Conservation (phyloP, 345 rosid species). For the Camelina laxa region DNA sequence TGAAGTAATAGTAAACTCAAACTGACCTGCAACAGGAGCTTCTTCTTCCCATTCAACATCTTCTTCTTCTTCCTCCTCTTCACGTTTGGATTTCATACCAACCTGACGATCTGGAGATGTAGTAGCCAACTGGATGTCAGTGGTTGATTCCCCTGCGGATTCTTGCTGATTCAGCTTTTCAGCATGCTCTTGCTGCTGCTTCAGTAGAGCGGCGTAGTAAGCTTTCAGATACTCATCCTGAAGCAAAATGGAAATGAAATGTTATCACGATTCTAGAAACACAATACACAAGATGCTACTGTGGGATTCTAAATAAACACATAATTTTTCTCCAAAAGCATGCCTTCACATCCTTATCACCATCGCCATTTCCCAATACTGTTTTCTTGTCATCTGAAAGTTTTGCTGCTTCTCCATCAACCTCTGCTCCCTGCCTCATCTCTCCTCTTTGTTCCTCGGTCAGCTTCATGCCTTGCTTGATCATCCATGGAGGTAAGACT, state of each 20-base stretch:
- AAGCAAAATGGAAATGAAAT: neutral
- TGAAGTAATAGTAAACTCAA: neutral
- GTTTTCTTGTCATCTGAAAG: constrained; percentile 78
- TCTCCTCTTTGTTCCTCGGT: constrained; percentile 90
- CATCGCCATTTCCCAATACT: constrained; percentile 51
- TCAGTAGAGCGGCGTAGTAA: constrained; percentile 65
- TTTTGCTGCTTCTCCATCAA: constrained; percentile 32
- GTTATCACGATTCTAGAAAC: constrained; percentile 1
- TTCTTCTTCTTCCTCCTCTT: constrained; percentile 67
- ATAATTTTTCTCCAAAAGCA: constrained; percentile 2
- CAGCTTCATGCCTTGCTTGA: constrained; percentile 87
- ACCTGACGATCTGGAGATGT: constrained; percentile 62
- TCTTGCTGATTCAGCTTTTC: constrained; percentile 56
- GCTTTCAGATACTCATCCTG: constrained; percentile 87
- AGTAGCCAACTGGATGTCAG: constrained; percentile 44
- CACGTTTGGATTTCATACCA: constrained; percentile 75
- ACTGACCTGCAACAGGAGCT: constrained; percentile 59
- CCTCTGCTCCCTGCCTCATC: constrained; percentile 52
- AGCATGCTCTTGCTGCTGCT: constrained; percentile 65
- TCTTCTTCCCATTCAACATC: constrained; percentile 77
- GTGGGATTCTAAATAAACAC: neutral
- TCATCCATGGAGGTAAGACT: constrained; percentile 94
- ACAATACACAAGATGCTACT: neutral
- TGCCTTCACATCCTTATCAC: constrained; percentile 54
- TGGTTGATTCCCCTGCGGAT: constrained; percentile 35